A percentile compares a stretch with the other conserved stretches of the same genome.
phyloP scores from a whole-genome alignment of 495 filamentous ascomycete species.

The Xylaria castorea region DNA sequence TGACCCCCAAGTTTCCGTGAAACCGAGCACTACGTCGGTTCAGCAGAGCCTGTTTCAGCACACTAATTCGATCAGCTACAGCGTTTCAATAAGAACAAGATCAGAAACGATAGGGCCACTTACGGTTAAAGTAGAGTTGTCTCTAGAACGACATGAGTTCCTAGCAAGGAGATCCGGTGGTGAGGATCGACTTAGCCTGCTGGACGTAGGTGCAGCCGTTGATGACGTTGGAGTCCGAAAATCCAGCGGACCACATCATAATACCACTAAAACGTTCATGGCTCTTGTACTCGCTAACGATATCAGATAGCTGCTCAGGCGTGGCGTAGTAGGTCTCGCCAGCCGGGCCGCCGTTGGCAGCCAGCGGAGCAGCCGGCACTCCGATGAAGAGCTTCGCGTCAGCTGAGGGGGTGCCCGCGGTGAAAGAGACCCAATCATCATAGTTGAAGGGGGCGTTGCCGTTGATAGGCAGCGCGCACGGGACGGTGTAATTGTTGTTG shows the following conservation, averaged over 20 bases:
- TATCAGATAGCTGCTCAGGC: constrained; percentile 44
- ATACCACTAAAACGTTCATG: constrained; percentile 57
- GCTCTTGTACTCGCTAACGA: constrained; percentile 44
- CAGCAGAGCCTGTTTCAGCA: background rate
- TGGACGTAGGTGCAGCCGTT: constrained; percentile 53
- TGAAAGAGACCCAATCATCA: constrained; percentile 53
- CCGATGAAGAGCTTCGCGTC: constrained; percentile 59
- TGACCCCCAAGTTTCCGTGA: background rate
- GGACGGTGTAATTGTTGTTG: constrained; percentile 39
- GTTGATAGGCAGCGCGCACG: constrained; percentile 42
- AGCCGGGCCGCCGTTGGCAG: constrained; percentile 46
- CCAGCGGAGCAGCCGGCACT: constrained; percentile 50
- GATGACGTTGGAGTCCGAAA: constrained; percentile 51
- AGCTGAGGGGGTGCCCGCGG: constrained; percentile 48
- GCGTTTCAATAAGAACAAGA: background rate
- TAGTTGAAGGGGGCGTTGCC: constrained; percentile 49
- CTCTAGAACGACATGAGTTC: background rate
- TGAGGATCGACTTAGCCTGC: constrained; percentile 44
- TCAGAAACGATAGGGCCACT: background rate
- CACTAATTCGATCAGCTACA: background rate
- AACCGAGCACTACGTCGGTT: background rate
- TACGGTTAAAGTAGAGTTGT: background rate
- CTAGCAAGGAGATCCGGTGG: constrained; percentile 36
- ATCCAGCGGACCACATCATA: constrained; percentile 61
- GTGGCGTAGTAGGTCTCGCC: constrained; percentile 56